Conservation (phyloP, 257 asterid genomes). For the Solanum paucissectum region DNA sequence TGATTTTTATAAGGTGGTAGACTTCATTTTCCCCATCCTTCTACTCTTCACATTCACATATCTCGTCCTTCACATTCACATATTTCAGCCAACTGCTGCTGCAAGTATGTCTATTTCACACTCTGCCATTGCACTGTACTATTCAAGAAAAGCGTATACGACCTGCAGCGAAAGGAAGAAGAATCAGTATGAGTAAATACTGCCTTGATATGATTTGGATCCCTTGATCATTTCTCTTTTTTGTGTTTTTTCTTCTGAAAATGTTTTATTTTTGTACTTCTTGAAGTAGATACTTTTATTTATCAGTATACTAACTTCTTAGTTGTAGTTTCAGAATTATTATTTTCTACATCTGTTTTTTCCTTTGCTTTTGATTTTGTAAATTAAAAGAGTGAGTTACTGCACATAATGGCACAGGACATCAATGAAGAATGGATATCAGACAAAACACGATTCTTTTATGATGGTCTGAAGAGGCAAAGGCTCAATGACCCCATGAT, state of each 20-base stretch:
- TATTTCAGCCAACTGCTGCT: not conserved
- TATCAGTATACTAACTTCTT: not conserved
- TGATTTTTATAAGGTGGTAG: not conserved
- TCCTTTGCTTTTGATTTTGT: not conserved
- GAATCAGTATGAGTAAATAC: not conserved
- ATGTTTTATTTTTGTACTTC: not conserved
- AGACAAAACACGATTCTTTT: slow-evolving; percentile 94
- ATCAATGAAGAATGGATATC: slow-evolving; percentile 99
- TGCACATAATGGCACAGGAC: slow-evolving; percentile 41
- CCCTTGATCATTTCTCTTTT: not conserved
- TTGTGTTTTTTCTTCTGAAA: not conserved
- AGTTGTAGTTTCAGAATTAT: not conserved
- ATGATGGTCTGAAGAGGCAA: slow-evolving; percentile 98
- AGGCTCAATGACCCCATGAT: slow-evolving; percentile 97
- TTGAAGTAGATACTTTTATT: not conserved
- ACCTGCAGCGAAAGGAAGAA: not conserved
- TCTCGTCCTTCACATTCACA: not conserved
- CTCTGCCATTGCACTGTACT: not conserved
- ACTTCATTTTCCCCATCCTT: not conserved
- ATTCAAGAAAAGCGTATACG: not conserved
- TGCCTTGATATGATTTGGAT: not conserved
- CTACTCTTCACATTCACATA: not conserved
- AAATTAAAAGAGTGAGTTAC: not conserved
- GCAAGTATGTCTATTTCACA: not conserved
- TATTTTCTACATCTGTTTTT: not conserved